Conservation (phyloP, 106 monocot genomes). For the Xerophyta viscosa region DNA sequence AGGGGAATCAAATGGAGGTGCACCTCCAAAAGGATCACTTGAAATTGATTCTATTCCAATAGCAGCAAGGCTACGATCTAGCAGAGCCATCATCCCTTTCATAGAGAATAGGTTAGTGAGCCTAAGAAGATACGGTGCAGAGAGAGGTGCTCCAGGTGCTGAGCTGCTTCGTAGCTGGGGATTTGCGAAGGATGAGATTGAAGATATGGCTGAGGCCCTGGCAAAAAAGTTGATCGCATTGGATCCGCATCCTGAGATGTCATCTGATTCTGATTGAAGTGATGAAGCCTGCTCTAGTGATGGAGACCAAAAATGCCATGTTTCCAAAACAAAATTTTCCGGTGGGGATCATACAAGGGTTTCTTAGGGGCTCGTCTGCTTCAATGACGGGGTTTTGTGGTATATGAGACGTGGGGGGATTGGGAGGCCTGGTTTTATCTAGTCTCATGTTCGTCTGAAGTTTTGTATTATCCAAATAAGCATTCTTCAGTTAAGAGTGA, state of each 20-base stretch:
- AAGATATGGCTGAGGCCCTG: slow-evolving; percentile 70
- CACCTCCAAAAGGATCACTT: slow-evolving; percentile 41
- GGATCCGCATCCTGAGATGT: slow-evolving; percentile 20
- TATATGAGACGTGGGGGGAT: no score
- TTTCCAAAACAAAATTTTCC: no score
- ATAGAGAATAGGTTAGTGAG: slow-evolving; percentile 39
- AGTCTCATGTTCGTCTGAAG: no score
- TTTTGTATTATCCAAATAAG: no score
- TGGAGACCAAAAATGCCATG: no score
- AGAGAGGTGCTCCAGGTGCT: slow-evolving; percentile 50
- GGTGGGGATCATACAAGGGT: no score
- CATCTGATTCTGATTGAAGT: slow-evolving; percentile 58
- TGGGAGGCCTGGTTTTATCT: no score
- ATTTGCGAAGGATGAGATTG: slow-evolving; percentile 64
- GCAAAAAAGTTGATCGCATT: slow-evolving; percentile 35
- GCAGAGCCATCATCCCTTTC: slow-evolving; percentile 62
- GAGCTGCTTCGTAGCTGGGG: slow-evolving; percentile 68
- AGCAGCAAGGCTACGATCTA: slow-evolving; percentile 68
- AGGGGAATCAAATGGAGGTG: not conserved
- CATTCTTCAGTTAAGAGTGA: no score
- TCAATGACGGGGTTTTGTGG: no score
- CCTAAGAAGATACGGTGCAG: slow-evolving; percentile 46
- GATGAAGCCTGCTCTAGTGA: no score
- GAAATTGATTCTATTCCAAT: slow-evolving; percentile 77
- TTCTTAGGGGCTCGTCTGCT: no score